Evolutionary conservation across 2,329 filamentous ascomycete species (phyloP).

Genomic region (Metarhizium anisopliae): DNA sequence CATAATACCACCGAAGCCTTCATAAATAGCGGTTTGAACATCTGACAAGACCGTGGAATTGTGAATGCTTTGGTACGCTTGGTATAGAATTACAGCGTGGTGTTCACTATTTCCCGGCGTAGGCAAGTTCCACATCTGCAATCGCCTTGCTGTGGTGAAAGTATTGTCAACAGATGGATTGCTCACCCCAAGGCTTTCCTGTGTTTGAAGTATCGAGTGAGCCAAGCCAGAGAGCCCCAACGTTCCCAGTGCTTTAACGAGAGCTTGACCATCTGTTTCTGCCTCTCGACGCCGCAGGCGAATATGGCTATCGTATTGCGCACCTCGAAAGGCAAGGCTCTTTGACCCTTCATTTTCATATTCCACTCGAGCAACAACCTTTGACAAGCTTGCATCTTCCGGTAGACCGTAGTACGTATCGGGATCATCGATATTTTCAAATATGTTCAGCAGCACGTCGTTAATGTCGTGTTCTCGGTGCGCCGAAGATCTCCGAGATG

Average conservation of each 20-base stretch:
- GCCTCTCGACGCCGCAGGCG: constrained; percentile 48
- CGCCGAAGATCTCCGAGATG: constrained; percentile 59
- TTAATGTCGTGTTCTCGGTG: constrained; percentile 46
- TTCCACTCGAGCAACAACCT: constrained; percentile 73
- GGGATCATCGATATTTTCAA: constrained; percentile 87
- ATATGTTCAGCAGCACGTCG: constrained; percentile 70
- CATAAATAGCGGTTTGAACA: constrained; percentile 51
- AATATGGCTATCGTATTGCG: constrained; percentile 81
- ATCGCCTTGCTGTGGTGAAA: constrained; percentile 67
- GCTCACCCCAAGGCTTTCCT: constrained; percentile 50
- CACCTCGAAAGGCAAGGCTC: constrained; percentile 81
- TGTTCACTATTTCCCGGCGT: constrained; percentile 54
- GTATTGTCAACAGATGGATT: constrained; percentile 59
- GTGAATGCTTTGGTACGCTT: constrained; percentile 70
- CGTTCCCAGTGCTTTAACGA: constrained; percentile 68
- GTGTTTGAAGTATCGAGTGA: constrained; percentile 63
- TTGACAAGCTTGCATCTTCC: constrained; percentile 65
- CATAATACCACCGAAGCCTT: constrained; percentile 54
- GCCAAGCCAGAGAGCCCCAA: constrained; percentile 83
- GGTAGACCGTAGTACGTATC: constrained; percentile 92
- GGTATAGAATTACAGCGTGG: constrained; percentile 65
- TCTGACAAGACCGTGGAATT: constrained; percentile 48
- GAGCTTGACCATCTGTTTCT: constrained; percentile 52
- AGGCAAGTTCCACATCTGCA: constrained; percentile 89
- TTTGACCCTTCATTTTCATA: constrained; percentile 85